Base-by-base conservation (phyloP, 1,139 yeast genomes). In the Candida sp. region DNA sequence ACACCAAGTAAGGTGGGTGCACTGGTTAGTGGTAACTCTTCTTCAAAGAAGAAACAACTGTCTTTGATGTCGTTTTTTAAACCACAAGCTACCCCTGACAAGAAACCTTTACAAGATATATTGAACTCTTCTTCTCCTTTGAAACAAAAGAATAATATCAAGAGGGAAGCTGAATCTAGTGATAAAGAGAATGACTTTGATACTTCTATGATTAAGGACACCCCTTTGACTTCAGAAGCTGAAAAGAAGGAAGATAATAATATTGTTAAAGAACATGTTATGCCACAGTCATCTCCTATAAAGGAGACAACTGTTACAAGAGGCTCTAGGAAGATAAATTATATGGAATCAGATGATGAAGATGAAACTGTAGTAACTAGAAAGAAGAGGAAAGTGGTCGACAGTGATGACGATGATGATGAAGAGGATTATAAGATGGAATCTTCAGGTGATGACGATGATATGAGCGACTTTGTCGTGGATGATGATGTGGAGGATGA, bases 11-110 rank as follows among this genome's bases (percentile, higher is more conserved):
- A 53, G 44, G 42, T 45, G 44, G 44, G 45, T 8, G 42, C 44
- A 25, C 42, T 49, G 21, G 43, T 42, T 11, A 38, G 42, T 21
- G 43, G 41, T n/a, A 43, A 50, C 22, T 44, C 55, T 4, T 61
- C 63, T 22, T 43, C 52, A 12, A 70, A 69, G 49, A 60, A 71
- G 71, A 81, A 79, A 53, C 87, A 82, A 59, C 67, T 75, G 50
- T 69, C 80, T 12, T 63, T 82, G 50, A 68, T 81, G 69, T 72
- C 85, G 6, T 82, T 82, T 57, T 82, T 82, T 60, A 64, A 64
- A 41, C 69, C 70, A 23, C 54, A 53, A 3, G 48, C 58, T 11
- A 32, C 34, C 11, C 52, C 57, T n/a, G 36, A 21, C 21, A 22
- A 35, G 23, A 39, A 35, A 23, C 32, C 35, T 27, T 22, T 41